phyloP scores from a whole-genome alignment of 1,284 basidiomycete genomes.

The Gomphus sp. region DNA sequence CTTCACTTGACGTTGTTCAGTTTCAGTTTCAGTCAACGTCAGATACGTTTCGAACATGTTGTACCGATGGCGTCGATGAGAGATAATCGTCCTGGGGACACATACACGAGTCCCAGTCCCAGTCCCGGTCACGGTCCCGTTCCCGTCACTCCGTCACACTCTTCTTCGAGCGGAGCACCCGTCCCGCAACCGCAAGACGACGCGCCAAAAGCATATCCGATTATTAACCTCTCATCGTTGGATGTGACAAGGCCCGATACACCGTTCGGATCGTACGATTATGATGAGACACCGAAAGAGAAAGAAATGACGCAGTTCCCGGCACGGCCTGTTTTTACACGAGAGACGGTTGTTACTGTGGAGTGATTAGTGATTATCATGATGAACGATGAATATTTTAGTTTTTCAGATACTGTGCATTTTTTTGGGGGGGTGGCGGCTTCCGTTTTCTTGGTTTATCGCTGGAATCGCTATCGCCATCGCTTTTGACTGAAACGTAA shows the following conservation, averaged over 20 bases:
- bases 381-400: neutral
- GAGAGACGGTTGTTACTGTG: neutral
- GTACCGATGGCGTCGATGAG: too few species aligned
- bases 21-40: neutral
- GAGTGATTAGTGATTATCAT: neutral
- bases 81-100: too few species aligned
- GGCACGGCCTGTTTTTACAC: neutral
- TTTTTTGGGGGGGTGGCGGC: neutral
- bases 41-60: neutral
- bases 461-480: too few species aligned
- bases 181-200: neutral
- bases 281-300: neutral
- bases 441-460: too few species aligned
- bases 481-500: too few species aligned
- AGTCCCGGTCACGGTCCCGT: neutral
- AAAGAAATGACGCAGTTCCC: neutral
- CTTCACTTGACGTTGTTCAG: neutral
- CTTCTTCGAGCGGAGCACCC: neutral
- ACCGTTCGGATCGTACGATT: neutral
- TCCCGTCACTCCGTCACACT: neutral
- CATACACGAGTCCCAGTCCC: neutral
- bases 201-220: neutral
- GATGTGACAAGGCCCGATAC: neutral
- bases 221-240: neutral
- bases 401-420: neutral